Percentiles rank a stretch among this genome's conserved stretches.
Evolutionary conservation across 192 early-diverging fungal genomes (phyloP).

Genomic region (Coemansia erecta): DNA sequence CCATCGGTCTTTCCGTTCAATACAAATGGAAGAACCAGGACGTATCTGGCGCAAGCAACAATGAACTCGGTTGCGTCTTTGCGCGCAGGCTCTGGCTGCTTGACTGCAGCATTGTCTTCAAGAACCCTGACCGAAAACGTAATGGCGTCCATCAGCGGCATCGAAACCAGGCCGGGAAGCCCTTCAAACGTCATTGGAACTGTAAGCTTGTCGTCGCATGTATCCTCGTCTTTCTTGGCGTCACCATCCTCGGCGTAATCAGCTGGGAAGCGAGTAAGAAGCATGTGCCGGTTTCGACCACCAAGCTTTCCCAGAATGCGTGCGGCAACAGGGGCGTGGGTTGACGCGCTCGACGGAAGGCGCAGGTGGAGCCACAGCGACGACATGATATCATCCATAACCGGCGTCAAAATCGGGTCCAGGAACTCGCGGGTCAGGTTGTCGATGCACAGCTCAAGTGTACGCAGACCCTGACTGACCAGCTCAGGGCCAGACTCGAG

Average conservation of each 20-base stretch:
- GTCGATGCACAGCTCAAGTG: constrained; percentile 96
- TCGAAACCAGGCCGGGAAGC: constrained; percentile 28
- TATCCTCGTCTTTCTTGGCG: neutral
- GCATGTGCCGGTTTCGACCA: constrained; percentile 89
- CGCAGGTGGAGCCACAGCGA: constrained; percentile 90
- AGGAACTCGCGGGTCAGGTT: constrained; percentile 96
- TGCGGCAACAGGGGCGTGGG: constrained; percentile 81
- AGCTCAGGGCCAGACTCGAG: constrained; percentile 88
- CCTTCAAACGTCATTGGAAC: constrained; percentile 39
- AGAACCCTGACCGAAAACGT: constrained; percentile 30
- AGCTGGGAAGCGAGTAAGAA: constrained; percentile 53
- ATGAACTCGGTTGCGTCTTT: constrained; percentile 42
- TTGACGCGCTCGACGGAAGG: constrained; percentile 79
- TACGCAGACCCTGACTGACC: constrained; percentile 93
- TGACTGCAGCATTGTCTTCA: constrained; percentile 15
- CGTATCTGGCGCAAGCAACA: constrained; percentile 35
- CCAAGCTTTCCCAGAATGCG: constrained; percentile 97
- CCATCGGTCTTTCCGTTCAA: constrained; percentile 4
- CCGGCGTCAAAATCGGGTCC: constrained; percentile 93
- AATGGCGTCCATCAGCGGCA: constrained; percentile 38
- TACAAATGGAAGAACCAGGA: constrained; percentile 20
- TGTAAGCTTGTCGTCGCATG: constrained; percentile 7
- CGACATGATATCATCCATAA: constrained; percentile 91
- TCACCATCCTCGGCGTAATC: neutral
- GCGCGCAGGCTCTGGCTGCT: constrained; percentile 25